Percentiles rank a stretch among this genome's conserved stretches.
phyloP scores from a whole-genome alignment of 257 asterid species.

The Solanum sitiens region DNA sequence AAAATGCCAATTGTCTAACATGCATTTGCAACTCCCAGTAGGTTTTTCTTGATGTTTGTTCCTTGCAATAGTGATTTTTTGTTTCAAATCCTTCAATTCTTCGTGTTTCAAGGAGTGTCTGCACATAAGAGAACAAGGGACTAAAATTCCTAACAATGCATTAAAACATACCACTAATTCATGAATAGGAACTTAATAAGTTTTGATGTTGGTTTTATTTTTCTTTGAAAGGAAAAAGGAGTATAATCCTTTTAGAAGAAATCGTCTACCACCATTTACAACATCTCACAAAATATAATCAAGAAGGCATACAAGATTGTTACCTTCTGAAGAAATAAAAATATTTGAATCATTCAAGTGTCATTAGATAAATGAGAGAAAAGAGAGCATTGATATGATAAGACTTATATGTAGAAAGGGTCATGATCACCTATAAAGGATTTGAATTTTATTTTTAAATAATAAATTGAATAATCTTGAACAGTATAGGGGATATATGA shows the following conservation, averaged over 20 bases:
- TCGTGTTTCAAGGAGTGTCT: too few species aligned
- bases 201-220: neutral
- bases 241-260: neutral
- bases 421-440: neutral
- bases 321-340: neutral
- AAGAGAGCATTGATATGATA: neutral
- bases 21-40: neutral
- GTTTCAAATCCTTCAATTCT: neutral
- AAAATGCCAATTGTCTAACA: too few species aligned
- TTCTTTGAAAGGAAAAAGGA: neutral
- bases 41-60: neutral
- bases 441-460: too few species aligned
- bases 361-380: neutral
- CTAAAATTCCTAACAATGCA: neutral
- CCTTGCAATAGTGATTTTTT: neutral
- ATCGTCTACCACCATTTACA: neutral
- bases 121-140: neutral
- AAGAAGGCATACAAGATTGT: neutral
- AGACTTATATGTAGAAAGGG: neutral
- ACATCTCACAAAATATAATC: neutral
- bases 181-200: neutral
- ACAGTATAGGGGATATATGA: neutral
- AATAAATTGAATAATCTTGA: too few species aligned
- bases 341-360: neutral
- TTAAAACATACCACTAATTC: neutral